Base-by-base conservation (phyloP, 2,329 filamentous ascomycete genomes). In the Biscogniauxia mediterranea region DNA sequence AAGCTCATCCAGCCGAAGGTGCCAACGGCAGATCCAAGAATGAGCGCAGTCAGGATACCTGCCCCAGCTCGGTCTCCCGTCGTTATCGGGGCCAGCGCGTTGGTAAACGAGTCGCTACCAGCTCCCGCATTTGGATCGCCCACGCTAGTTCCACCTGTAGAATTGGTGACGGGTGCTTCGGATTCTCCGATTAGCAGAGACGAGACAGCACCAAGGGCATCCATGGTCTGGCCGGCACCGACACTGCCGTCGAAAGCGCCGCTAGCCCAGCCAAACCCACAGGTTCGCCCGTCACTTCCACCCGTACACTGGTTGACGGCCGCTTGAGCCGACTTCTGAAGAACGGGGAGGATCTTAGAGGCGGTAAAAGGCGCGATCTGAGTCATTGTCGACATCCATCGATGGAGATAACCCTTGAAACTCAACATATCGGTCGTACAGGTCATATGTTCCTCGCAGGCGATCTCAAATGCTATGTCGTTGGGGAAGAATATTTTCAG, bases 191-290 rank as follows among this genome's bases (percentile, higher is more conserved):
- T 77, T 52, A 88, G 74, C 4, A 83, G 80, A 1, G 80, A 80
- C 5, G 81, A 81, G 19, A 87, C 79, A 3, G 86, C 80, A 25
- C 81, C 81, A 15, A 88, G 74, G 0, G 82, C 85, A 58, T 81
- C 82, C 79, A 89, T 85, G 68, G 85, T 79, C 72, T 89, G 84
- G 8, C 86, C 84, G 56, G 85, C 83, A 32, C 85, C 84, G 3
- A 76, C 80, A 61, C 79, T 83, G 52, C 82, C 82, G 64, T 87
- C 84, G 67, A 80, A 87, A 5, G 42, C 60, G 26, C 72, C 72
- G 26, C 66, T 71, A 2, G 68, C 78, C 84, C 83, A 87, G 28
- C 71, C 72, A 8, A 83, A 77, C 3, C 82, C 80, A 67, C 85
- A 87, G 5, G 76, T 73, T 15, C 74, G 72, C n/a, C 79, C 80